phyloP scores from a whole-genome alignment of 1,284 basidiomycete genomes.

The Salmacisia buchloeana region DNA sequence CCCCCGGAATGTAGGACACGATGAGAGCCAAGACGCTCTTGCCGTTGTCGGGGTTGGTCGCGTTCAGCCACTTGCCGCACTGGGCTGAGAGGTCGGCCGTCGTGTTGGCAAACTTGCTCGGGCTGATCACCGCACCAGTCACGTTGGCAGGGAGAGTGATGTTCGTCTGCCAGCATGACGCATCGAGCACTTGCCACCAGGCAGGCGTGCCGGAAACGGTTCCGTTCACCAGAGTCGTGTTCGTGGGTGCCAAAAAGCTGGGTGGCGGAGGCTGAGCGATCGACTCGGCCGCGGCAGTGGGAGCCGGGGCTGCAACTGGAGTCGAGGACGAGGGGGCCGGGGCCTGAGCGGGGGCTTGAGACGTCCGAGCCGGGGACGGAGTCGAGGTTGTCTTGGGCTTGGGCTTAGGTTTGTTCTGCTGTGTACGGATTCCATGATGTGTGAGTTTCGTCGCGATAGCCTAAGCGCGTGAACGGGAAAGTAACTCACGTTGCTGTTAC shows the following conservation, averaged over 20 bases:
- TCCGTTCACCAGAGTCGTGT: neutral
- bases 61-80: conserved; percentile 37
- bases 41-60: conserved; percentile 36
- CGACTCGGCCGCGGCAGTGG: neutral
- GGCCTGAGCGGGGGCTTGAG: conserved; percentile 12
- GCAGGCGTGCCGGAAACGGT: conserved; percentile 27
- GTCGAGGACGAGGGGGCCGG: conserved; percentile 23
- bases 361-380: conserved; percentile 7
- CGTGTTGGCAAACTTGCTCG: conserved; percentile 21
- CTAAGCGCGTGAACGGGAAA: no score
- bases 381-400: conserved; percentile 14
- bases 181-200: conserved; percentile 26
- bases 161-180: conserved; percentile 15
- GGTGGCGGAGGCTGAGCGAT: neutral
- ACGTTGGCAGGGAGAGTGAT: conserved; percentile 5
- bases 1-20: conserved; percentile 23
- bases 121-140: conserved; percentile 25
- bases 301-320: neutral
- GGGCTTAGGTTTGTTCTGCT: neutral
- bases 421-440: neutral
- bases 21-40: conserved; percentile 33
- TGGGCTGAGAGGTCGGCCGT: conserved; percentile 22
- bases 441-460: no score
- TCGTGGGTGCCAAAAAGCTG: neutral
- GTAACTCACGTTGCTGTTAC: neutral